Evolutionary conservation across 352 stramenopile genomes (phyloP).

Genomic region (Phytopythium helicoides): DNA sequence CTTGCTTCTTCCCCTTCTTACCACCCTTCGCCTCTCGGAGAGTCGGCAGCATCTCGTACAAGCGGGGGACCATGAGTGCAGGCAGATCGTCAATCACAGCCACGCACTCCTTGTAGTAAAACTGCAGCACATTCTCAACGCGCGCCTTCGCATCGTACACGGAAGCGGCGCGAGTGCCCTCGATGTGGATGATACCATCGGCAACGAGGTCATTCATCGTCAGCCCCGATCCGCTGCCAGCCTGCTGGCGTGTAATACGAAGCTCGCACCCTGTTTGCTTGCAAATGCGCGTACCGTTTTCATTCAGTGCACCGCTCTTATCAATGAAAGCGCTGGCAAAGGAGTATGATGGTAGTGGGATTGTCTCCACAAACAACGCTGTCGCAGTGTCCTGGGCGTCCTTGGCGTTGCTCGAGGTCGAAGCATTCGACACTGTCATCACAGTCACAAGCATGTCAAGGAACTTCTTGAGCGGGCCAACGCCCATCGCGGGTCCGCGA

Average conservation of each 20-base stretch:
- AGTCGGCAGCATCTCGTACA: conserved; percentile 63
- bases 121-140: conserved; percentile 76
- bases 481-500: conserved; percentile 59
- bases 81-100: conserved; percentile 45
- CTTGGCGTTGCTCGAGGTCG: neutral
- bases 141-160: conserved; percentile 72
- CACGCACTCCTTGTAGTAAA: conserved; percentile 71
- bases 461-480: conserved; percentile 71
- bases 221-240: conserved; percentile 3
- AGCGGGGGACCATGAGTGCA: conserved; percentile 38
- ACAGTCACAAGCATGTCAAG: conserved; percentile 66
- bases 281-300: conserved; percentile 71
- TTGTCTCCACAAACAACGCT: conserved; percentile 60
- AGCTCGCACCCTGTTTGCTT: conserved; percentile 80
- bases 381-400: neutral
- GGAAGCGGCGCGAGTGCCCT: conserved; percentile 55
- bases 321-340: conserved; percentile 56
- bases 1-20: neutral
- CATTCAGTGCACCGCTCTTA: conserved; percentile 51
- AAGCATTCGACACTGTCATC: conserved; percentile 1
- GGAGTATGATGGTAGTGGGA: conserved; percentile 43
- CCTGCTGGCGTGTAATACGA: conserved; percentile 39
- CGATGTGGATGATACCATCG: conserved; percentile 54
- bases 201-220: conserved; percentile 16
- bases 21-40: conserved; percentile 40